Conservation (phyloP, 345 rosid species). For the Euphorbia tirucalli region DNA sequence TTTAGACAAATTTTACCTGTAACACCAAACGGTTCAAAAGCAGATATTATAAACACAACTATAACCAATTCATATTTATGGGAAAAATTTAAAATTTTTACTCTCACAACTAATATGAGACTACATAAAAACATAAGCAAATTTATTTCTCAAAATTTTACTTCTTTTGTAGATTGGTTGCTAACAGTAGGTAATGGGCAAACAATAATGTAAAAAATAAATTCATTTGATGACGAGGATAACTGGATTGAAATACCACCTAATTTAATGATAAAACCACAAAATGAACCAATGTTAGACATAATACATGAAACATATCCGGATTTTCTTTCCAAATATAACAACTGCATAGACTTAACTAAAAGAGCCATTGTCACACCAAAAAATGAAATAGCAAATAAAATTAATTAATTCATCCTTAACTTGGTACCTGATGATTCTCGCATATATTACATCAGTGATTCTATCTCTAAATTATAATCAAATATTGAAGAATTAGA, state of each 20-base stretch:
- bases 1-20: too few species aligned
- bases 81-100: neutral
- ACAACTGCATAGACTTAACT: too few species aligned
- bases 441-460: too few species aligned
- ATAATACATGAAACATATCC: neutral
- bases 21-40: neutral
- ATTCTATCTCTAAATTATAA: neutral
- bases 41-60: neutral
- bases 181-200: neutral
- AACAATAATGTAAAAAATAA: neutral
- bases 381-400: neutral
- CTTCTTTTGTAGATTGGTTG: neutral
- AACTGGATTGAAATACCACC: neutral
- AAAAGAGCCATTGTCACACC: neutral
- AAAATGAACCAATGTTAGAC: neutral
- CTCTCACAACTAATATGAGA: neutral
- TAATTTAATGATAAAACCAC: too few species aligned
- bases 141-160: neutral
- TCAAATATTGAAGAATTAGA: neutral
- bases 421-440: too few species aligned
- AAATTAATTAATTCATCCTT: too few species aligned
- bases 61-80: neutral
- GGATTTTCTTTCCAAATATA: too few species aligned
- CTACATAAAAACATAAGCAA: neutral
- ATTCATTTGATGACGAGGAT: neutral